Evolutionary conservation across 805 yeast species (phyloP).

Genomic region (Ogataea paradorogensis): DNA sequence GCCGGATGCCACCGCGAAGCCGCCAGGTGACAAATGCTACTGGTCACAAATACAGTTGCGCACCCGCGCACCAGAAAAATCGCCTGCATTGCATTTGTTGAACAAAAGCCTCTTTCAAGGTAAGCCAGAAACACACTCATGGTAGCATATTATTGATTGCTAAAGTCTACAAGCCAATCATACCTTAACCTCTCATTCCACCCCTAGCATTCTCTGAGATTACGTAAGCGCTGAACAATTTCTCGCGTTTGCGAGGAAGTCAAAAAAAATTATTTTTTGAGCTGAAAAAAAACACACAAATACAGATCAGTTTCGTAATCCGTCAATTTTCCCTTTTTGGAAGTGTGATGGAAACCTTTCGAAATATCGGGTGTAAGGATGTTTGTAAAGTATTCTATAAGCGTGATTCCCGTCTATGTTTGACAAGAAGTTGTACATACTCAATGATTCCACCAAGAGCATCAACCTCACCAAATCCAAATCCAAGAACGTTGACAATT

Average conservation of each 20-base stretch:
- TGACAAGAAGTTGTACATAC: constrained; percentile 11
- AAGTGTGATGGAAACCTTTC: constrained; percentile 2
- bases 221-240: constrained; percentile 5
- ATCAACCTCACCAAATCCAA: constrained; percentile 19
- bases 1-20: neutral
- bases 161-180: too few species aligned
- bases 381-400: constrained; percentile 2
- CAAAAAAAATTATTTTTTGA: constrained; percentile 2
- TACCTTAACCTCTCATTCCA: too few species aligned
- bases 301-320: constrained; percentile 15
- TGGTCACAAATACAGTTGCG: constrained; percentile 1
- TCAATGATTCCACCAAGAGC: constrained; percentile 15
- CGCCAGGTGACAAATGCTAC: neutral
- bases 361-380: constrained; percentile 17
- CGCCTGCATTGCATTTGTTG: too few species aligned
- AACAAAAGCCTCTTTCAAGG: too few species aligned
- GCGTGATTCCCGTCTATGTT: constrained; percentile 1
- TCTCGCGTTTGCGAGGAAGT: neutral
- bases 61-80: neutral
- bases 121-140: too few species aligned
- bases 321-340: constrained; percentile 22
- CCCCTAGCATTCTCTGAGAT: neutral
- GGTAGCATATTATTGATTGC: too few species aligned
- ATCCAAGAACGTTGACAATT: constrained; percentile 13
- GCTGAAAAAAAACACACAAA: constrained; percentile 4